Percentiles rank a stretch among this genome's conserved stretches.
These are phyloP conservation scores for Hypomontagnella monticulosa DNA, from an alignment of 495 filamentous ascomycete species.

Conservation along the genomic window DNA sequence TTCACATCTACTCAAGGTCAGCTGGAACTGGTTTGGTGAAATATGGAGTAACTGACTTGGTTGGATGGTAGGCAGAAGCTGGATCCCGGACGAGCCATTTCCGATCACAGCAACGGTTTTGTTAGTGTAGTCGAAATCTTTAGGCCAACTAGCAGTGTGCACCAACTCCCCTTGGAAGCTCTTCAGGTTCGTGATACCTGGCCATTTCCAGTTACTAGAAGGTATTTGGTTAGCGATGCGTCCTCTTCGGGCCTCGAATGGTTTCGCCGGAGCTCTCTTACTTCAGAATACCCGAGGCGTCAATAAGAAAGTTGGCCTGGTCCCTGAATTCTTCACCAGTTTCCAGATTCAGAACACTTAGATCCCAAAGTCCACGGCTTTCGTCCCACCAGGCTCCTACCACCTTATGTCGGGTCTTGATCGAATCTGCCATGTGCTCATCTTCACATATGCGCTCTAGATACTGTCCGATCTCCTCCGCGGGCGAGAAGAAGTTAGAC, in stretches of 20 bases:
- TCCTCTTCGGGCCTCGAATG: neutral
- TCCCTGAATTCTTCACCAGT: slow-evolving; percentile 57
- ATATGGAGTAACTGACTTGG: slow-evolving; percentile 55
- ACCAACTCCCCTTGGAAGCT: slow-evolving; percentile 63
- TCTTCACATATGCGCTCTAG: slow-evolving; percentile 63
- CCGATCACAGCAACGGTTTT: slow-evolving; percentile 70
- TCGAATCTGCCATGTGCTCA: slow-evolving; percentile 63
- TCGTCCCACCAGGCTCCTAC: slow-evolving; percentile 55
- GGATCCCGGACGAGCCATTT: slow-evolving; percentile 66
- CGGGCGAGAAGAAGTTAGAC: slow-evolving; percentile 66
- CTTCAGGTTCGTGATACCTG: slow-evolving; percentile 58
- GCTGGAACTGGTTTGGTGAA: slow-evolving; percentile 48
- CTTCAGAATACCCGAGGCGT: slow-evolving; percentile 69
- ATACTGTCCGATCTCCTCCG: slow-evolving; percentile 68
- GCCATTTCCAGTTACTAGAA: slow-evolving; percentile 70
- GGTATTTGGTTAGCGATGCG: slow-evolving; percentile 37
- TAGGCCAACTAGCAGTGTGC: slow-evolving; percentile 69
- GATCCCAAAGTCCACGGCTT: slow-evolving; percentile 57
- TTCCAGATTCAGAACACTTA: slow-evolving; percentile 59
- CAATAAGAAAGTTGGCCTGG: slow-evolving; percentile 64
- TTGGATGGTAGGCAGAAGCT: slow-evolving; percentile 70
- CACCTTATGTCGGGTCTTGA: slow-evolving; percentile 55
- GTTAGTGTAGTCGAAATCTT: slow-evolving; percentile 61
- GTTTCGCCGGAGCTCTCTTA: slow-evolving; percentile 38
- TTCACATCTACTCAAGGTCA: slow-evolving; percentile 50